Conservation (phyloP, 2,329 filamentous ascomycete genomes). For the Ustilaginoidea virens region DNA sequence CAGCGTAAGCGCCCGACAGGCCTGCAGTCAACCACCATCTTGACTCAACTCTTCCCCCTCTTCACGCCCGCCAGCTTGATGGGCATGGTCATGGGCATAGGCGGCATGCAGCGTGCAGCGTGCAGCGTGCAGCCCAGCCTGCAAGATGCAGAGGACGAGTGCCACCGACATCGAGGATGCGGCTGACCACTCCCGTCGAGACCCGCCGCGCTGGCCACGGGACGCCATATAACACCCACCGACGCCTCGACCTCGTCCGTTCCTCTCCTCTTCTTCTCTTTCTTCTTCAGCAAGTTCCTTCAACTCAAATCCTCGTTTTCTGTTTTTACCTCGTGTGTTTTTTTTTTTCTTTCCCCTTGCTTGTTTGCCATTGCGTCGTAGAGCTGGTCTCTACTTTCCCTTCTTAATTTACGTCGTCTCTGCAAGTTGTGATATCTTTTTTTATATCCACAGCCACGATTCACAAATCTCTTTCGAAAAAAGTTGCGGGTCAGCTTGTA, state of each 20-base stretch:
- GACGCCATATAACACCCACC: slow-evolving; percentile 3
- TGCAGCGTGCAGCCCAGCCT: no score
- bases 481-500: slow-evolving; percentile 28
- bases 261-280: slow-evolving; percentile 21
- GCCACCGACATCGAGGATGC: no score
- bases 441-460: slow-evolving; percentile 4
- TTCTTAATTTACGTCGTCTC: slow-evolving; percentile 17
- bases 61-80: no score
- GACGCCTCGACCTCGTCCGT: slow-evolving; percentile 3
- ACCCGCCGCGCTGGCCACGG: no score
- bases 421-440: slow-evolving; percentile 6
- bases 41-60: no score
- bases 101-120: no score
- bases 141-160: no score
- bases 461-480: neutral
- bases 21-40: no score
- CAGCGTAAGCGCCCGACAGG: no score
- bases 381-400: slow-evolving; percentile 39
- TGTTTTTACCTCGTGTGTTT: slow-evolving; percentile 20
- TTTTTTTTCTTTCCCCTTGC: slow-evolving; percentile 18
- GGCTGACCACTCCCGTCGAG: no score
- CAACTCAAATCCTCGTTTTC: slow-evolving; percentile 39
- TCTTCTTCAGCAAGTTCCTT: slow-evolving; percentile 50
- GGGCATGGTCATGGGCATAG: no score
- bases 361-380: slow-evolving; percentile 21